Percentiles rank a stretch among this genome's conserved stretches.
phyloP scores from a whole-genome alignment of 176 grass and related monocot species.

The Carex parvula region DNA sequence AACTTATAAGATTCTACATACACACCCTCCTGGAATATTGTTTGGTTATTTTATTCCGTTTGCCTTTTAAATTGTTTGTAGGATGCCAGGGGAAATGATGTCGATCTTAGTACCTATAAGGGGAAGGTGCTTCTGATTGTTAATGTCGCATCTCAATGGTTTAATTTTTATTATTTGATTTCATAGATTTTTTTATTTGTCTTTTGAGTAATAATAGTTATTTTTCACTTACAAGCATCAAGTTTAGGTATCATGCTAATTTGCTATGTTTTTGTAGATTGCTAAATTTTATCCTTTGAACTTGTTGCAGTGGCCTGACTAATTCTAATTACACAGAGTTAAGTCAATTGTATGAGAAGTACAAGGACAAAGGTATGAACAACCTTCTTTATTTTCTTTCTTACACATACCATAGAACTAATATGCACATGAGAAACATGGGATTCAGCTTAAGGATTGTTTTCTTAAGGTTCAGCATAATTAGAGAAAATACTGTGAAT shows the following conservation, averaged over 20 bases:
- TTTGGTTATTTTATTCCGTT: background rate
- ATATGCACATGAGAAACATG: background rate
- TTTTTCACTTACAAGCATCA: background rate
- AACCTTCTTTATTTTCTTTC: background rate
- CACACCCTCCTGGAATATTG: background rate
- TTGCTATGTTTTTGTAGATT: background rate
- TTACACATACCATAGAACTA: background rate
- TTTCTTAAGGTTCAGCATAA: background rate
- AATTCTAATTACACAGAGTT: conserved; percentile 50
- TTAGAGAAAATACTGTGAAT: background rate
- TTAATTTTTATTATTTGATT: background rate
- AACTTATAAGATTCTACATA: too few relatives aligned
- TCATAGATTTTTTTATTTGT: background rate
- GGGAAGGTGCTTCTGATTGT: conserved; percentile 63
- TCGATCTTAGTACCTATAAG: conserved; percentile 60
- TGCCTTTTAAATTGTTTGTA: conserved; percentile 14
- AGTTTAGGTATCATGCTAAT: background rate
- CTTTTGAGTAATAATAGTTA: background rate
- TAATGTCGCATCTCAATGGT: conserved; percentile 66
- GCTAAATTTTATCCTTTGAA: background rate
- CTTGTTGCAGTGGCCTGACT: conserved; percentile 49
- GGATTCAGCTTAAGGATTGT: background rate
- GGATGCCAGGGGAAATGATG: conserved; percentile 52
- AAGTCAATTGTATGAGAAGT: conserved; percentile 48
- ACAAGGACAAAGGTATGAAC: conserved; percentile 32